These are phyloP conservation scores for Tylopilus rubrobrunneus DNA, from an alignment of 768 basidiomycete genomes.

Conservation along the genomic window DNA sequence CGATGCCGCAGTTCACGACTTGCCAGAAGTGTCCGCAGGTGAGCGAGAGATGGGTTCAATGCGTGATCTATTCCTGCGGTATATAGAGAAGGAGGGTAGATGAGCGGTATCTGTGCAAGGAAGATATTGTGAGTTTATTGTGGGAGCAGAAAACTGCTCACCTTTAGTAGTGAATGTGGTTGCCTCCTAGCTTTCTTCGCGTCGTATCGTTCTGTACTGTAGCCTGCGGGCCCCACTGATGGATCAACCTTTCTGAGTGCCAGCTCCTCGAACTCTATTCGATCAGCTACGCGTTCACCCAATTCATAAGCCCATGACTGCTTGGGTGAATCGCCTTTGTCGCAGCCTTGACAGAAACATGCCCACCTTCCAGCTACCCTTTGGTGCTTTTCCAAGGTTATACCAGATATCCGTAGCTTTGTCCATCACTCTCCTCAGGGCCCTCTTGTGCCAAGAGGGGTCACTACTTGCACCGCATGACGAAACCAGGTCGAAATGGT, in stretches of 20 bases:
- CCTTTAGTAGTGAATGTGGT: conserved; percentile 9
- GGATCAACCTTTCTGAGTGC: conserved; percentile 72
- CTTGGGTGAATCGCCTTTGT: conserved; percentile 6
- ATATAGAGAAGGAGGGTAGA: conserved; percentile 51
- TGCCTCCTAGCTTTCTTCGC: conserved; percentile 8
- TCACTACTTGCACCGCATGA: conserved; percentile 34
- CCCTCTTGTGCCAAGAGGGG: conserved; percentile 10
- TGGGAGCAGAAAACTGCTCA: neutral
- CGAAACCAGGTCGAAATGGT: conserved; percentile 35
- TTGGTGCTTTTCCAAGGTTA: conserved; percentile 58
- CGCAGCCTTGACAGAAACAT: conserved; percentile 2
- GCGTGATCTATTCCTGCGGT: conserved; percentile 28
- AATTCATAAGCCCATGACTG: conserved; percentile 58
- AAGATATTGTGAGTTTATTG: neutral
- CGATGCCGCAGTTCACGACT: conserved; percentile 60
- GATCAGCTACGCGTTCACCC: conserved; percentile 67
- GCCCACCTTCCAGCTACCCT: conserved; percentile 72
- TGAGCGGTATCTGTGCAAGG: conserved; percentile 47
- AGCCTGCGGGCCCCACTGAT: conserved; percentile 52
- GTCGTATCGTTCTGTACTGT: conserved; percentile 14
- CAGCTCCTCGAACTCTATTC: conserved; percentile 77
- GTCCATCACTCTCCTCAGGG: conserved; percentile 43
- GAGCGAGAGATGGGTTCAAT: conserved; percentile 35
- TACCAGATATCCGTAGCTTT: conserved; percentile 62
- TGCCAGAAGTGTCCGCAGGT: conserved; percentile 50